Conservation (phyloP, 257 asterid species). For the Solanum chiquidenum region DNA sequence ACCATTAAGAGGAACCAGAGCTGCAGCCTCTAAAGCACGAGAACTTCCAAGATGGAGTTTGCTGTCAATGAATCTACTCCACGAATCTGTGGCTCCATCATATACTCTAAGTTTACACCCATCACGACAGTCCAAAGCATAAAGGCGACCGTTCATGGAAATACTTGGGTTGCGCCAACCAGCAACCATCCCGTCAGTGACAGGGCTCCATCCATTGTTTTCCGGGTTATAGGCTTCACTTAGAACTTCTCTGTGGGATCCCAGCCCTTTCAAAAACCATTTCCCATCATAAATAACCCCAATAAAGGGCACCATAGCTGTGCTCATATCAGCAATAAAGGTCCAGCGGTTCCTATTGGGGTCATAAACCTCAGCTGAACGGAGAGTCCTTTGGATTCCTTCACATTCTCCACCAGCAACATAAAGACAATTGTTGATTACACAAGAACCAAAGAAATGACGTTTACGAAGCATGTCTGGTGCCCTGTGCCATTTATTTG, state of each 20-base stretch:
- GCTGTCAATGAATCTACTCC: slow-evolving; percentile 37
- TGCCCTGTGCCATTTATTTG: slow-evolving; percentile 48
- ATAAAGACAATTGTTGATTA: slow-evolving; percentile 37
- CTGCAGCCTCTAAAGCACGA: slow-evolving; percentile 34
- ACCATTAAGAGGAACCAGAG: slow-evolving; percentile 31
- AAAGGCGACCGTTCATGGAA: slow-evolving; percentile 32
- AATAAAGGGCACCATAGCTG: slow-evolving; percentile 46
- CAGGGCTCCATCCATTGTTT: slow-evolving; percentile 22
- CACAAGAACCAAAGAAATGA: slow-evolving; percentile 37
- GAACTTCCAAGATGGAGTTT: slow-evolving; percentile 38
- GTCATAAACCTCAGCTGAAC: slow-evolving; percentile 42
- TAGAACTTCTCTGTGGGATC: slow-evolving; percentile 32
- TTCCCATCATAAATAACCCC: slow-evolving; percentile 34
- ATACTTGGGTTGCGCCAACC: slow-evolving; percentile 43
- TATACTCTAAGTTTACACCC: slow-evolving; percentile 38
- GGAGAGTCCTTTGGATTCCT: slow-evolving; percentile 36
- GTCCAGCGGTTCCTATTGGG: slow-evolving; percentile 39
- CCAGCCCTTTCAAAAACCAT: slow-evolving; percentile 42
- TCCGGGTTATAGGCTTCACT: slow-evolving; percentile 34
- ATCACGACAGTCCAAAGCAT: slow-evolving; percentile 37
- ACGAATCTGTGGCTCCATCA: slow-evolving; percentile 22
- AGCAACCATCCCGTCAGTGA: slow-evolving; percentile 29
- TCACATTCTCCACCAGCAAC: slow-evolving; percentile 53
- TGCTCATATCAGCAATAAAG: slow-evolving; percentile 37
- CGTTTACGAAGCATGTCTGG: slow-evolving; percentile 42